Percentiles rank a stretch among this genome's conserved stretches.
Evolutionary conservation across 306 rosid species (phyloP).

Genomic region (Trifolium pratense): DNA sequence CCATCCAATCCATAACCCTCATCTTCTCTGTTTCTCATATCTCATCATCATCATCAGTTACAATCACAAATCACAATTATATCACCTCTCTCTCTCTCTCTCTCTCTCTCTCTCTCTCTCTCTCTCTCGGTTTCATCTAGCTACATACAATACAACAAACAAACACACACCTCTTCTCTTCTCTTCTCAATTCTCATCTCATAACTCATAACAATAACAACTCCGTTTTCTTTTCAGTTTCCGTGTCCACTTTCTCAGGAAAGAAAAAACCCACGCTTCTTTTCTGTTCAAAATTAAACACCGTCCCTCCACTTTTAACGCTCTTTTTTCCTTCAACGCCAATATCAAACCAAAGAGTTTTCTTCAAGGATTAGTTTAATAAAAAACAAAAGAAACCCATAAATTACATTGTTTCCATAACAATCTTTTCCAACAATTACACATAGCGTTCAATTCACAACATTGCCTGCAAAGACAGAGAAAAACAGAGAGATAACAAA

Average conservation of each 20-base stretch:
- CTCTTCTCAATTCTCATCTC: neutral
- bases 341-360: constrained; percentile 51
- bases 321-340: neutral
- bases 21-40: neutral
- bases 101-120: neutral
- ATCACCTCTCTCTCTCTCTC: neutral
- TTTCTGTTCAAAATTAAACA: constrained; percentile 14
- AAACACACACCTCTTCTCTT: too few relatives aligned
- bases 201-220: neutral
- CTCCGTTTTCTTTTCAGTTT: neutral
- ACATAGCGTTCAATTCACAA: constrained; percentile 41
- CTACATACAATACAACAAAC: neutral
- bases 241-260: constrained; percentile 37
- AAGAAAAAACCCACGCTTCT: constrained; percentile 24
- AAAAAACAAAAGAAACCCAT: too few relatives aligned
- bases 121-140: neutral
- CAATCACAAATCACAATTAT: neutral
- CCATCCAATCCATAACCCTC: neutral
- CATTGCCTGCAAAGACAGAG: constrained; percentile 55
- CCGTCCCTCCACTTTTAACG: constrained; percentile 28
- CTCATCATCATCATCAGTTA: neutral
- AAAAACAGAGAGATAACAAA: too few relatives aligned
- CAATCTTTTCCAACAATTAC: neutral
- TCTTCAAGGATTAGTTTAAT: constrained; percentile 47
- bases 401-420: too few relatives aligned